Evolutionary conservation across 176 grass and related monocot species (phyloP).

Genomic region (Miscanthus lutarioriparius): DNA sequence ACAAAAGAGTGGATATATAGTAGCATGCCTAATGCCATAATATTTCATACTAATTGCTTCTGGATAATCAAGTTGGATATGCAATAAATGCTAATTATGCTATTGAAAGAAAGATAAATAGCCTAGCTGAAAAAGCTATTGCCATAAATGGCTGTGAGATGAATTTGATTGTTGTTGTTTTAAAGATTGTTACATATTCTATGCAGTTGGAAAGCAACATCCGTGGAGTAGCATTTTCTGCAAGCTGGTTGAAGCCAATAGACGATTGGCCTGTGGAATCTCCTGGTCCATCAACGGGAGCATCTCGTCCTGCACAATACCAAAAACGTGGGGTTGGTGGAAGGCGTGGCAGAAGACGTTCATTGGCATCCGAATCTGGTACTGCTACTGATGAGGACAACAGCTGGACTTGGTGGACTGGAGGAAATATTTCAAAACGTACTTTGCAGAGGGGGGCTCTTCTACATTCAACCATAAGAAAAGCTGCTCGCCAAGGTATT

Average conservation of each 20-base stretch:
- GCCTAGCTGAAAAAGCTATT: slow-evolving; percentile 7
- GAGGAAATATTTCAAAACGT: slow-evolving; percentile 77
- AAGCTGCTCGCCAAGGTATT: slow-evolving; percentile 97
- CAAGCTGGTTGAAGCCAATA: slow-evolving; percentile 77
- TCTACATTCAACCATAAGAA: slow-evolving; percentile 47
- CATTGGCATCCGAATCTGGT: slow-evolving; percentile 51
- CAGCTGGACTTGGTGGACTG: slow-evolving; percentile 83
- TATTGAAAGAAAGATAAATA: slow-evolving; percentile 24
- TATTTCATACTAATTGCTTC: slow-evolving; percentile 17
- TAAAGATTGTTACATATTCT: slow-evolving; percentile 29
- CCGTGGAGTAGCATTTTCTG: slow-evolving; percentile 72
- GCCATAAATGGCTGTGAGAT: not conserved
- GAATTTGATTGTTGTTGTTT: slow-evolving; percentile 14
- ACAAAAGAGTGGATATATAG: slow-evolving; percentile 7
- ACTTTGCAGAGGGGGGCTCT: slow-evolving; percentile 72
- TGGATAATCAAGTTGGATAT: slow-evolving; percentile 31
- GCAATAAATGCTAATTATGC: slow-evolving; percentile 27
- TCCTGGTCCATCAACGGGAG: slow-evolving; percentile 44
- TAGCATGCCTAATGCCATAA: slow-evolving; percentile 18
- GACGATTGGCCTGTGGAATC: slow-evolving; percentile 66
- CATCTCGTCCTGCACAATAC: slow-evolving; percentile 55
- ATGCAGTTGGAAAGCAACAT: slow-evolving; percentile 90
- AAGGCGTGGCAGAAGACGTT: slow-evolving; percentile 67
- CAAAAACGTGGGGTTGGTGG: slow-evolving; percentile 80
- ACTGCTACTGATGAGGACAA: slow-evolving; percentile 57